Evolutionary conservation across 148 eudicot genomes (phyloP).

Genomic region (Polygonum maritimum): DNA sequence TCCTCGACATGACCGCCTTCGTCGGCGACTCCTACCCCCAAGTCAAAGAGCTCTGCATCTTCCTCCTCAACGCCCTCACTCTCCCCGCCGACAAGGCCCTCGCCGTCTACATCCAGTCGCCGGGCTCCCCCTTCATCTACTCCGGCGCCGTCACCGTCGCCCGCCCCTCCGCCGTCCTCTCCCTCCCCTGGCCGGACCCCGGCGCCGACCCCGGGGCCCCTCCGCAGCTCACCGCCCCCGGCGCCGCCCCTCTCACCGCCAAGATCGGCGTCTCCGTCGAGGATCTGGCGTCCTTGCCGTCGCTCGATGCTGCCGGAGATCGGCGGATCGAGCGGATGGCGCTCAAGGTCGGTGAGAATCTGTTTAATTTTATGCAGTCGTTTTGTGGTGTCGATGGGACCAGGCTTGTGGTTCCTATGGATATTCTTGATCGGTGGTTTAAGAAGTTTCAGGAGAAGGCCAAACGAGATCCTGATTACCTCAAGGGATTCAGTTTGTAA

Average conservation of each 20-base stretch:
- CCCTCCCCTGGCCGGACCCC: slow-evolving; percentile 82
- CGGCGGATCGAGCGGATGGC: slow-evolving; percentile 73
- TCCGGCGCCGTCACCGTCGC: slow-evolving; percentile 84
- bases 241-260: slow-evolving; percentile 53
- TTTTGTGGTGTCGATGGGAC: slow-evolving; percentile 91
- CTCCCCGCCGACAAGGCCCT: slow-evolving; percentile 90
- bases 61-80: slow-evolving; percentile 69
- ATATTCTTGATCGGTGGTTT: slow-evolving; percentile 92
- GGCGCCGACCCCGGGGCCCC: slow-evolving; percentile 30
- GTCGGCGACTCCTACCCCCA: slow-evolving; percentile 64
- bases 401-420: slow-evolving; percentile 80
- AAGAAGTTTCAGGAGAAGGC: slow-evolving; percentile 93
- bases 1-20: slow-evolving; percentile 88
- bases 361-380: slow-evolving; percentile 98
- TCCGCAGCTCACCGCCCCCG: slow-evolving; percentile 52
- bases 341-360: slow-evolving; percentile 83
- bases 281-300: slow-evolving; percentile 54
- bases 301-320: slow-evolving; percentile 76
- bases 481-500: slow-evolving; percentile 85
- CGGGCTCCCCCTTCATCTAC: slow-evolving; percentile 75
- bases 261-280: slow-evolving; percentile 89
- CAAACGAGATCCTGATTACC: slow-evolving; percentile 85
- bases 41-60: slow-evolving; percentile 71
- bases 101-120: slow-evolving; percentile 91
- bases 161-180: slow-evolving; percentile 84